These are phyloP conservation scores for Pichia cephalocereana DNA, from an alignment of 805 yeast genomes.

Conservation along the genomic window DNA sequence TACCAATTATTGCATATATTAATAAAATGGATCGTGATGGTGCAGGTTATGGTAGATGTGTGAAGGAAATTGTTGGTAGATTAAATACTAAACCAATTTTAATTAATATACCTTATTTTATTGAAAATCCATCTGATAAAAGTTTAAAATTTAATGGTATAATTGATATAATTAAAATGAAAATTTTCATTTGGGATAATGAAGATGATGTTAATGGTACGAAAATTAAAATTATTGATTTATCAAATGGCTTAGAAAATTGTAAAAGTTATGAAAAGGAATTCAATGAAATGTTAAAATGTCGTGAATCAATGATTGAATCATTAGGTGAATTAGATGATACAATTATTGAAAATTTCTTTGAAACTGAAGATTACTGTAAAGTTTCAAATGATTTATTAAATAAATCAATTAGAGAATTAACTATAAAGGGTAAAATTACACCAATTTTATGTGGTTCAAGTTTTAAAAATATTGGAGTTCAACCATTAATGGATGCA, in stretches of 20 bases:
- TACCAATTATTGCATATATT: slow-evolving; percentile 74
- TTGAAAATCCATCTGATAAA: slow-evolving; percentile 26
- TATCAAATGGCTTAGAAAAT: slow-evolving; percentile 19
- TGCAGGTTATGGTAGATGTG: slow-evolving; percentile 88
- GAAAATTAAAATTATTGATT: slow-evolving; percentile 37
- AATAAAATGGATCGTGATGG: slow-evolving; percentile 97
- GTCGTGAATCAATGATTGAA: slow-evolving; percentile 74
- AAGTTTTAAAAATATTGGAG: slow-evolving; percentile 86
- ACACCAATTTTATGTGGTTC: slow-evolving; percentile 91
- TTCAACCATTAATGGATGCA: slow-evolving; percentile 88
- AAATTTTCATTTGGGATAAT: slow-evolving; percentile 42
- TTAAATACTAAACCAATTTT: slow-evolving; percentile 66
- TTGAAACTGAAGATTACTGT: slow-evolving; percentile 69
- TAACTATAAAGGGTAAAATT: slow-evolving; percentile 48
- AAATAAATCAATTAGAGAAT: slow-evolving; percentile 50
- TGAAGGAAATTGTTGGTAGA: slow-evolving; percentile 69
- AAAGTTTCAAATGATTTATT: slow-evolving; percentile 47
- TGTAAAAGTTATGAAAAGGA: slow-evolving; percentile 21
- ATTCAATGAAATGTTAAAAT: slow-evolving; percentile 40
- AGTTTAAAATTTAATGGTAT: slow-evolving; percentile 53
- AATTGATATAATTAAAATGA: slow-evolving; percentile 62
- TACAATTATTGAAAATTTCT: slow-evolving; percentile 59
- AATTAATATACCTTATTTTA: slow-evolving; percentile 71
- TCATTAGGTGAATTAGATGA: slow-evolving; percentile 81
- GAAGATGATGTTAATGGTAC: slow-evolving; percentile 36